Evolutionary conservation across 441 rosid species (phyloP).

Genomic region (Jatropha multifida): DNA sequence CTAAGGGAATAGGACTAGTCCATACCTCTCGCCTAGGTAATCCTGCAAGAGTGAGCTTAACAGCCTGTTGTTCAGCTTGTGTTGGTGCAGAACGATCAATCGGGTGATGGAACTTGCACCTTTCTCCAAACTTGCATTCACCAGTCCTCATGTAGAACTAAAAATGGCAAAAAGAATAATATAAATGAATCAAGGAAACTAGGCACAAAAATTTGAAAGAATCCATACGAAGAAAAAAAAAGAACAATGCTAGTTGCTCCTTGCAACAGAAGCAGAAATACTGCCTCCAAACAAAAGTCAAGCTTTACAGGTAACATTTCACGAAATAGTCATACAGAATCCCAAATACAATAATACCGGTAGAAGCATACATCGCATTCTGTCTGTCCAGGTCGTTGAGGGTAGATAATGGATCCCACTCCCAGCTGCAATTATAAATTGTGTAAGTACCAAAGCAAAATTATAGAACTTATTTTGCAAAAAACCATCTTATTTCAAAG

Average conservation of each 20-base stretch:
- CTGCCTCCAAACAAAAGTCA: background rate
- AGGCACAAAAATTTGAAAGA: background rate
- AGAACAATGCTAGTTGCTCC: background rate
- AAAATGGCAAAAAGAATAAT: conserved; percentile 16
- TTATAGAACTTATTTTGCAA: conserved; percentile 3
- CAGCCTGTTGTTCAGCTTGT: conserved; percentile 43
- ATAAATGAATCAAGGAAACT: conserved; percentile 5
- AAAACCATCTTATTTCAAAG: background rate
- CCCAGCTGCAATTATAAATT: conserved; percentile 50
- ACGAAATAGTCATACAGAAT: background rate
- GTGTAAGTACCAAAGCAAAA: conserved; percentile 22
- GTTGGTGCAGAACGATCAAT: conserved; percentile 53
- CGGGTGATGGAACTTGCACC: conserved; percentile 90
- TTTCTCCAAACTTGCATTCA: conserved; percentile 77
- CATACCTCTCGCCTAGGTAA: conserved; percentile 92
- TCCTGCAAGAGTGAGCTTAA: conserved; percentile 92
- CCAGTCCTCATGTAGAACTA: conserved; percentile 96
- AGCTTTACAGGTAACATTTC: background rate
- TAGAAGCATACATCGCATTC: conserved; percentile 83
- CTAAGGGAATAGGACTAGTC: background rate
- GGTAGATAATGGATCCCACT: conserved; percentile 47
- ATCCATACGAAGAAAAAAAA: background rate
- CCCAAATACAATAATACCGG: conserved; percentile 7
- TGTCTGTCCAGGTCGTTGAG: conserved; percentile 85
- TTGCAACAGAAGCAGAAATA: background rate